Percentiles rank a stretch among this genome's conserved stretches.
phyloP scores from a whole-genome alignment of 345 rosid species.

The Leavenworthia alabamica region DNA sequence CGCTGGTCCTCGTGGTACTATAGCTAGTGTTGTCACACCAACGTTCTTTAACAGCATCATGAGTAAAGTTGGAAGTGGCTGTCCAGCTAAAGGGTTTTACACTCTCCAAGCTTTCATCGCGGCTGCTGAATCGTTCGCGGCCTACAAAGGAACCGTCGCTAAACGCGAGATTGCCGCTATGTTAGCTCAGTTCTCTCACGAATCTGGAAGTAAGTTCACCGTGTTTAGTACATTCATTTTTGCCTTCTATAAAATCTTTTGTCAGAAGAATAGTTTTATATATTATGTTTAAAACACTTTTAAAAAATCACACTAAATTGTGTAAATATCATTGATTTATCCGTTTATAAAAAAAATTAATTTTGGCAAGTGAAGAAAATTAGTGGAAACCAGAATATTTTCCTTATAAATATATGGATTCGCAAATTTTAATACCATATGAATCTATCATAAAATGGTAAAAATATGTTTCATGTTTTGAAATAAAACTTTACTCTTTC shows the following conservation, averaged over 20 bases:
- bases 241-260: not conserved
- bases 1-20: no score
- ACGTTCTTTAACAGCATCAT: no score
- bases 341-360: not conserved
- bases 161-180: conserved; percentile 50
- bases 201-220: conserved; percentile 42
- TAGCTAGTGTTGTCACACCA: no score
- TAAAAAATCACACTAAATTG: no score
- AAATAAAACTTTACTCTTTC: no score
- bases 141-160: conserved; percentile 35
- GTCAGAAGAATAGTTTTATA: not conserved
- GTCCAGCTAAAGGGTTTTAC: conserved; percentile 50
- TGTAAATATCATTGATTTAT: not conserved
- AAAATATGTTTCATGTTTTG: not conserved
- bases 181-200: conserved; percentile 45
- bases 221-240: not conserved
- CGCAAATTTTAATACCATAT: no score
- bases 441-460: not conserved
- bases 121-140: conserved; percentile 23
- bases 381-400: not conserved
- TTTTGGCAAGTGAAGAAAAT: not conserved
- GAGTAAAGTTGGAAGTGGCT: no score
- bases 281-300: no score
- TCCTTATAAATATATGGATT: no score
- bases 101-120: conserved; percentile 32